Evolutionary conservation across 345 rosid species (phyloP).

Genomic region (Euphorbia lathyris): DNA sequence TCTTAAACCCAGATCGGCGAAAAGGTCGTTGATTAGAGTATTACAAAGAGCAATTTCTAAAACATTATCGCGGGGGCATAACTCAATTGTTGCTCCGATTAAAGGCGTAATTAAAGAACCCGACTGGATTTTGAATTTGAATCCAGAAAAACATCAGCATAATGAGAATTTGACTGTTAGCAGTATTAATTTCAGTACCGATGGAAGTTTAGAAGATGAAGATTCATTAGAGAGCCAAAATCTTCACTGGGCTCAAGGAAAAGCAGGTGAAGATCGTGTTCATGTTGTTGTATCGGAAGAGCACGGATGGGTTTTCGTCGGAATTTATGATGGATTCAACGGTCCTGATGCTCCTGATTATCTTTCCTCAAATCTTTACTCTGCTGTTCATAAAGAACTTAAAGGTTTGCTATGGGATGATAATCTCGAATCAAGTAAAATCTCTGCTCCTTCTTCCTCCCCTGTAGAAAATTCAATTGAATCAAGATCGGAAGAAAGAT

Average conservation of each 20-base stretch:
- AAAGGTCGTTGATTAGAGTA: conserved; percentile 59
- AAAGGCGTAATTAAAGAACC: conserved; percentile 59
- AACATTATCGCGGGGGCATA: conserved; percentile 62
- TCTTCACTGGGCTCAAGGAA: conserved; percentile 95
- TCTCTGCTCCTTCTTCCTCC: conserved; percentile 21
- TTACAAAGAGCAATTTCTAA: conserved; percentile 72
- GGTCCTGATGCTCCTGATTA: conserved; percentile 97
- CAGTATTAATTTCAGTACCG: conserved; percentile 60
- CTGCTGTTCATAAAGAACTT: conserved; percentile 66
- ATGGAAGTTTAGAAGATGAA: conserved; percentile 70
- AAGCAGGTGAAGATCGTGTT: conserved; percentile 95
- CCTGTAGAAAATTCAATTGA: conserved; percentile 13
- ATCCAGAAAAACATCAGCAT: conserved; percentile 46
- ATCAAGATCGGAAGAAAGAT: conserved; percentile 1
- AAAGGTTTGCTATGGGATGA: conserved; percentile 61
- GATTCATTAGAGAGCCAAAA: conserved; percentile 50
- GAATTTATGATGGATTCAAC: conserved; percentile 92
- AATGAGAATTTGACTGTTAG: conserved; percentile 63
- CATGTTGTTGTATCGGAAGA: conserved; percentile 93
- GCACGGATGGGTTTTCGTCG: conserved; percentile 83
- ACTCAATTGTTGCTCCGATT: conserved; percentile 75
- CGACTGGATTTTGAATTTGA: conserved; percentile 61
- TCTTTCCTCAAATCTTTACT: conserved; percentile 58
- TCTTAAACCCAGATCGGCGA: conserved; percentile 48
- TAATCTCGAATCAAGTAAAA: conserved; percentile 32